A percentile compares a stretch with the other conserved stretches of the same genome.
phyloP scores from a whole-genome alignment of 768 basidiomycete species.

The Strobilomyces echinocephalus region DNA sequence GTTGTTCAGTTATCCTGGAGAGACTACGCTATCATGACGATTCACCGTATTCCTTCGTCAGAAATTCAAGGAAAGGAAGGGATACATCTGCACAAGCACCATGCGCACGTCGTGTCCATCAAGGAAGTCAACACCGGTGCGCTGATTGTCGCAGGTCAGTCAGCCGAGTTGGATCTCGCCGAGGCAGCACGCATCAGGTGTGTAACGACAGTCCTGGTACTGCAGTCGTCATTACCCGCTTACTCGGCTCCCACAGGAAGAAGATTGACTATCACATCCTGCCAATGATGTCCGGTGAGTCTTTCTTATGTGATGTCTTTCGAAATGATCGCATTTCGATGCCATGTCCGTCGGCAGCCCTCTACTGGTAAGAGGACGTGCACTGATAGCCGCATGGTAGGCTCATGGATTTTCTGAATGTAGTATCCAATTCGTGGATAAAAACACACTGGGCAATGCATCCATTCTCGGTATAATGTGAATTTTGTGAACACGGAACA shows the following conservation, averaged over 20 bases:
- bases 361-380: constrained; percentile 43
- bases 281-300: constrained; percentile 70
- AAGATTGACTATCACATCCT: constrained; percentile 68
- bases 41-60: constrained; percentile 4
- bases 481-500: not conserved
- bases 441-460: constrained; percentile 61
- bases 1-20: not conserved
- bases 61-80: constrained; percentile 11
- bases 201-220: not conserved
- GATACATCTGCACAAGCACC: constrained; percentile 2
- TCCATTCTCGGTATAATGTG: constrained; percentile 70
- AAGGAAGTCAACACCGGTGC: constrained; percentile 61
- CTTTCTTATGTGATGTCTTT: constrained; percentile 8
- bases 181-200: constrained; percentile 54
- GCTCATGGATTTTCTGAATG: not conserved
- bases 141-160: no score
- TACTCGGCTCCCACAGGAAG: constrained; percentile 26
- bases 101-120: constrained; percentile 30
- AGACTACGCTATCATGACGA: not conserved
- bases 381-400: not conserved
- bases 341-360: constrained; percentile 30
- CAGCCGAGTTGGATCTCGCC: constrained; percentile 46
- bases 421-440: constrained; percentile 77
- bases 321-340: not conserved
- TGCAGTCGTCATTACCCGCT: not conserved